Conservation (phyloP, 306 rosid species). For the Cicer pinnatifidum region DNA sequence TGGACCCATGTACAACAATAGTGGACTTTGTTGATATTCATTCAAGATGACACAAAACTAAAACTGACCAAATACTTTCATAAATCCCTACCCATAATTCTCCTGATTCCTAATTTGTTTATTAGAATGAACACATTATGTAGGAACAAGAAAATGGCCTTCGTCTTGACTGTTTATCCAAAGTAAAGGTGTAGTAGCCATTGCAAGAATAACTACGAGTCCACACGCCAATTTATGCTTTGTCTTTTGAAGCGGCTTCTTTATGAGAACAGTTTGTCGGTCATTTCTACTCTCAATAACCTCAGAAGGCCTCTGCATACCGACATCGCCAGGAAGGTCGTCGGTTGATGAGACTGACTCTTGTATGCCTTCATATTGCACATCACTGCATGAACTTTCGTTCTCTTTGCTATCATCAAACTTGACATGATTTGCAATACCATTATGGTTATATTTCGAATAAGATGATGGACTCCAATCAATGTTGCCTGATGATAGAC, state of each 20-base stretch:
- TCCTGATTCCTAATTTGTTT: conserved; percentile 29
- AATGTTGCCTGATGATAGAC: conserved; percentile 58
- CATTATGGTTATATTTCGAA: conserved; percentile 51
- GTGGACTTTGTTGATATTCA: no score
- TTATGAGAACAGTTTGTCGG: conserved; percentile 20
- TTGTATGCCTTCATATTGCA: conserved; percentile 52
- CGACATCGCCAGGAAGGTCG: conserved; percentile 47
- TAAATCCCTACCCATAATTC: conserved; percentile 23
- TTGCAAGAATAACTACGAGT: conserved; percentile 57
- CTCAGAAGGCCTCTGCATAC: conserved; percentile 43
- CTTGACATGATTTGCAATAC: conserved; percentile 34
- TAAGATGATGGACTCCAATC: conserved; percentile 60
- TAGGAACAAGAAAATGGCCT: conserved; percentile 68
- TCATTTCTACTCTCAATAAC: conserved; percentile 44
- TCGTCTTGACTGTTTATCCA: conserved; percentile 68
- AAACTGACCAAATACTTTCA: conserved; percentile 10
- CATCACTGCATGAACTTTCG: conserved; percentile 49
- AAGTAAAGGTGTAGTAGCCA: conserved; percentile 51
- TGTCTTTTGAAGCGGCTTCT: conserved; percentile 48
- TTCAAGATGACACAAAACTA: no score
- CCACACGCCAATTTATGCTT: conserved; percentile 59
- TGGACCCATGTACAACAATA: no score
- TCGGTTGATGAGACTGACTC: conserved; percentile 85
- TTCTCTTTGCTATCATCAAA: conserved; percentile 45
- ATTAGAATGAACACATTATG: conserved; percentile 46